Evolutionary conservation across 2,329 filamentous ascomycete genomes (phyloP), one percentile per base, ranked within the genome.

Genomic region (Aspergillus tubingensis): DNA sequence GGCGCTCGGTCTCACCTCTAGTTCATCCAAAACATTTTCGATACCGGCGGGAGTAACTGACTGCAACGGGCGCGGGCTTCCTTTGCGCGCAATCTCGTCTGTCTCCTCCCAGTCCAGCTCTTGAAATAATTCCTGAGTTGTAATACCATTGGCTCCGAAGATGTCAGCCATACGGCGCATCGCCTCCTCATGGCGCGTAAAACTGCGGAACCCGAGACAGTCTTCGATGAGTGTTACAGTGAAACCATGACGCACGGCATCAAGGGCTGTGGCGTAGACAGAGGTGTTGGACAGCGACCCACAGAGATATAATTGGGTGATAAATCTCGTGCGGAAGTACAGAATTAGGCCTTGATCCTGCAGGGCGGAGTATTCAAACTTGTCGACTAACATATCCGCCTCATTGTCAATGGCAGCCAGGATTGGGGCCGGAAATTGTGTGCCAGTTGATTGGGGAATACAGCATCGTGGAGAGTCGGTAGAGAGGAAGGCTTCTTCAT

Each of bases 321-420:
- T 87, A 66, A 97, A 88, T 64, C 88, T 90, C n/a, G 88, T 87
- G n/a, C 93, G 86, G 49, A 98, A 79, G n/a, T 87, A 83, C 53
- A 89, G 82, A 7, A 98, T 83, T 15, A 98, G 81, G 52, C 85
- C 84, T 0, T 89, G 91, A 8, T 86, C 86, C 56, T 87, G 85
- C 72, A 98, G 93, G 13, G 93, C 93, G 3, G 95, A 98, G 76
- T 98, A 98, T 67, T 91, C 86, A 5, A 87, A 87, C 75, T 96
- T 98, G 56, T 83, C 78, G 49, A 87, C 75, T 19, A 86, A 72
- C 8, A 81, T 78, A 68, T 88, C 86, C 27, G 72, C 73, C 5
- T 77, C 72, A n/a, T 76, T 68, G 56, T 84, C 78, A 50, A 87
- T 81, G 47, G 82, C 76, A 32, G 78, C 72, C 41, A 81, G 74